phyloP scores from a whole-genome alignment of 2,329 filamentous ascomycete genomes.

The Paraphoma sp. region DNA sequence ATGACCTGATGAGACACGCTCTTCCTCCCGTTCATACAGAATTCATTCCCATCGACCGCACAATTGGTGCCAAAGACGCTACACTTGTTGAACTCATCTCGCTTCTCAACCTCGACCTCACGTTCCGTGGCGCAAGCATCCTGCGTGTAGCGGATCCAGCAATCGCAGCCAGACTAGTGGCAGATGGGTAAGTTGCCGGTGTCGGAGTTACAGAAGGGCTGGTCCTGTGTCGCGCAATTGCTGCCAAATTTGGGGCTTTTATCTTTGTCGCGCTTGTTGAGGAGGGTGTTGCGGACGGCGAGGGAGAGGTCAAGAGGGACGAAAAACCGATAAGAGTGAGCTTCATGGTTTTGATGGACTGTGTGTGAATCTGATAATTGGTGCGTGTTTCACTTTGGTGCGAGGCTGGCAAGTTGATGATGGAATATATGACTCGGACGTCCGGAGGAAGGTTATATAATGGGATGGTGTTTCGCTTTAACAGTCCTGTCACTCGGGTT shows the following conservation, averaged over 20 bases:
- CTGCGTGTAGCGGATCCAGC: slow-evolving; percentile 1
- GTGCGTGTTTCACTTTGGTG: not conserved
- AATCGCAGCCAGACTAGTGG: not conserved
- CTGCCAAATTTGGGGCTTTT: not conserved
- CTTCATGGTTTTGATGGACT: not conserved
- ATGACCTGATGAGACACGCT: not conserved
- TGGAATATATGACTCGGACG: not conserved
- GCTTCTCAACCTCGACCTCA: not conserved
- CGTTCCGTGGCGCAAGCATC: not conserved
- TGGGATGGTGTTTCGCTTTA: not conserved
- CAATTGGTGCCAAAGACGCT: not conserved
- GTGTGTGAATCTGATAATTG: not conserved
- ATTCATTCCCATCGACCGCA: not conserved
- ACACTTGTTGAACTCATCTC: slow-evolving; percentile 1
- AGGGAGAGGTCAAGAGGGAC: not conserved
- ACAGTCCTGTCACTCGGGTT: not conserved
- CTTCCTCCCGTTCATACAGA: slow-evolving; percentile 1
- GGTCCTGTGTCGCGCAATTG: not conserved
- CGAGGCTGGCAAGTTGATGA: not conserved
- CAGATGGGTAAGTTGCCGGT: not conserved
- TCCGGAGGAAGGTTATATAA: not conserved
- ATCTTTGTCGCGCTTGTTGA: slow-evolving; percentile 2
- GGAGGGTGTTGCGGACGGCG: not conserved
- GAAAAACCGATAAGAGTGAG: not conserved
- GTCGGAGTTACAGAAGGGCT: slow-evolving; percentile 1